phyloP scores from a whole-genome alignment of 1,284 basidiomycete genomes.

The Sparassis latifolia region DNA sequence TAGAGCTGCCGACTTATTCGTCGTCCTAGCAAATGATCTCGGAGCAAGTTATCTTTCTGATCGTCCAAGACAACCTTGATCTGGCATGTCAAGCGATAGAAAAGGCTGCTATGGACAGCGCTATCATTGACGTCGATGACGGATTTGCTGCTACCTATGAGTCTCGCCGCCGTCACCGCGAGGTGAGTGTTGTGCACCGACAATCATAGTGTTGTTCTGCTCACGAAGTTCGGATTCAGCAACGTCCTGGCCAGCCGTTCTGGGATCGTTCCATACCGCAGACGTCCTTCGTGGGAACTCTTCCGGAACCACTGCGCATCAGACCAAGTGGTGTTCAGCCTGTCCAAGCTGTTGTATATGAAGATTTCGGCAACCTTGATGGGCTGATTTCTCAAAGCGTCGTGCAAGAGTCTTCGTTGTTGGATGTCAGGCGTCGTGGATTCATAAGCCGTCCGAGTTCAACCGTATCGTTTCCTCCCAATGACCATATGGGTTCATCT shows the following conservation, averaged over 20 bases:
- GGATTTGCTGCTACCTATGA: slow-evolving; percentile 82
- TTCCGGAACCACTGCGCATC: slow-evolving; percentile 89
- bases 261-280: slow-evolving; percentile 78
- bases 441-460: slow-evolving; percentile 60
- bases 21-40: slow-evolving; percentile 46
- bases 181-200: slow-evolving; percentile 39
- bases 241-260: slow-evolving; percentile 71
- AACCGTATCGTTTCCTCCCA: slow-evolving; percentile 46
- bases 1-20: neutral
- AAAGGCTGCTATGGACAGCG: slow-evolving; percentile 97
- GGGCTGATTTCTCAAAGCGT: neutral
- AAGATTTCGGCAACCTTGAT: slow-evolving; percentile 77
- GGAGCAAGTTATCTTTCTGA: slow-evolving; percentile 68
- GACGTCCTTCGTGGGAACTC: slow-evolving; percentile 69
- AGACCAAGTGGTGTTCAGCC: slow-evolving; percentile 78
- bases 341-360: slow-evolving; percentile 87
- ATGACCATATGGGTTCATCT: slow-evolving; percentile 35
- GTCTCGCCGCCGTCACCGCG: slow-evolving; percentile 80
- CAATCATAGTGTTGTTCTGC: neutral
- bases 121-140: slow-evolving; percentile 93
- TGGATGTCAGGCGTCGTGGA: slow-evolving; percentile 46
- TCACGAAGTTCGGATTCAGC: slow-evolving; percentile 26
- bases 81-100: slow-evolving; percentile 93
- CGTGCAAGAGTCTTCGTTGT: slow-evolving; percentile 25
- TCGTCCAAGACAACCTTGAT: slow-evolving; percentile 93